A percentile compares a stretch with the other conserved stretches of the same genome.
Evolutionary conservation across 495 filamentous ascomycete genomes (phyloP).

Genomic region (Aspergillus leporis): DNA sequence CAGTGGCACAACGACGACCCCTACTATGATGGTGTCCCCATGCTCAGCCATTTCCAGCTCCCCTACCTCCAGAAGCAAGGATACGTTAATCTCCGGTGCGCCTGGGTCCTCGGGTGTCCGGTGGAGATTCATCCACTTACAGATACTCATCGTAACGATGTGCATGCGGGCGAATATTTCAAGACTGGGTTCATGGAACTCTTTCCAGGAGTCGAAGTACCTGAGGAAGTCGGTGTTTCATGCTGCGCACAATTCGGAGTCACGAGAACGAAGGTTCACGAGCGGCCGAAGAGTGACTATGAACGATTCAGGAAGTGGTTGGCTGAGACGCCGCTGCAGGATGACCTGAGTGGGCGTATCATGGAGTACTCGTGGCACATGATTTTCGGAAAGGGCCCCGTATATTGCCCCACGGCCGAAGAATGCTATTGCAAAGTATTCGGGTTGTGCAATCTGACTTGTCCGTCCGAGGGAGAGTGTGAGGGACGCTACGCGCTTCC

Average conservation of each 20-base stretch:
- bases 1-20: slow-evolving; percentile 64
- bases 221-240: slow-evolving; percentile 53
- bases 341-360: slow-evolving; percentile 62
- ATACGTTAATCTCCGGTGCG: slow-evolving; percentile 68
- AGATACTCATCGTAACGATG: slow-evolving; percentile 42
- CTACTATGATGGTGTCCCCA: slow-evolving; percentile 49
- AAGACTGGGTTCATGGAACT: slow-evolving; percentile 55
- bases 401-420: slow-evolving; percentile 56
- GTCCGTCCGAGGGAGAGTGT: slow-evolving; percentile 36
- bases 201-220: slow-evolving; percentile 50
- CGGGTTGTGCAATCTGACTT: slow-evolving; percentile 56
- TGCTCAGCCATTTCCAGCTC: slow-evolving; percentile 54
- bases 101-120: slow-evolving; percentile 62
- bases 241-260: slow-evolving; percentile 79
- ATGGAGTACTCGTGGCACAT: slow-evolving; percentile 77
- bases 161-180: slow-evolving; percentile 52
- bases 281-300: slow-evolving; percentile 55
- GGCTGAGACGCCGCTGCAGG: slow-evolving; percentile 52
- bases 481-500: slow-evolving; percentile 49
- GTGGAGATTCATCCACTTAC: slow-evolving; percentile 54
- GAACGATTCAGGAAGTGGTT: slow-evolving; percentile 61
- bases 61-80: slow-evolving; percentile 55
- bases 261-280: slow-evolving; percentile 51
- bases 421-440: slow-evolving; percentile 68
- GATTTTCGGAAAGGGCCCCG: slow-evolving; percentile 51